Evolutionary conservation across 305 asterid species (phyloP).

Genomic region (Fraxinus floribunda): DNA sequence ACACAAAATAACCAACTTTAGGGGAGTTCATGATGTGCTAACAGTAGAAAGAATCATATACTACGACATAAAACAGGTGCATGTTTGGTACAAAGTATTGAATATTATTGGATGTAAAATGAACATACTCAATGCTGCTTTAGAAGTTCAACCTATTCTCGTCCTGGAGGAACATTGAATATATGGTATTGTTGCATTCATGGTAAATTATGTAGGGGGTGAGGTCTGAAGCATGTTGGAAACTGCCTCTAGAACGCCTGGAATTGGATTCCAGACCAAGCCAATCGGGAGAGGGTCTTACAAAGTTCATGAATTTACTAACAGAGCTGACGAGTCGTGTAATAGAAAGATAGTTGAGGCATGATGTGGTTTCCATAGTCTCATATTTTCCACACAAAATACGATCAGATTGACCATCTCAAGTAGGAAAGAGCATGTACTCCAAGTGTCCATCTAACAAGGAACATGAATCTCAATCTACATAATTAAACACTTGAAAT

Average conservation of each 20-base stretch:
- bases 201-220: background rate
- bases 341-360: background rate
- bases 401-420: background rate
- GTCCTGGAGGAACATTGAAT: background rate
- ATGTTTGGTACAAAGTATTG: background rate
- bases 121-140: background rate
- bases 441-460: background rate
- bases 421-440: background rate
- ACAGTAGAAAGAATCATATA: background rate
- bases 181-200: background rate
- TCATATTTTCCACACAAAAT: background rate
- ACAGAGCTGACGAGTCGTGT: background rate
- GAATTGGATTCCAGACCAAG: background rate
- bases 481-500: background rate
- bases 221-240: background rate
- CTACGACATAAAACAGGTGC: background rate
- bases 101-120: background rate
- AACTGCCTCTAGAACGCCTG: background rate
- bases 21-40: background rate
- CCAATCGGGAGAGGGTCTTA: background rate
- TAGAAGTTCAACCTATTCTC: background rate
- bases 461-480: background rate
- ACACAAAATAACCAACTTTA: background rate
- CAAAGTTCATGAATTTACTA: background rate
- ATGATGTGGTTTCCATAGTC: background rate